Conservation (phyloP, 768 basidiomycete genomes). For the Boletus sensibilis region DNA sequence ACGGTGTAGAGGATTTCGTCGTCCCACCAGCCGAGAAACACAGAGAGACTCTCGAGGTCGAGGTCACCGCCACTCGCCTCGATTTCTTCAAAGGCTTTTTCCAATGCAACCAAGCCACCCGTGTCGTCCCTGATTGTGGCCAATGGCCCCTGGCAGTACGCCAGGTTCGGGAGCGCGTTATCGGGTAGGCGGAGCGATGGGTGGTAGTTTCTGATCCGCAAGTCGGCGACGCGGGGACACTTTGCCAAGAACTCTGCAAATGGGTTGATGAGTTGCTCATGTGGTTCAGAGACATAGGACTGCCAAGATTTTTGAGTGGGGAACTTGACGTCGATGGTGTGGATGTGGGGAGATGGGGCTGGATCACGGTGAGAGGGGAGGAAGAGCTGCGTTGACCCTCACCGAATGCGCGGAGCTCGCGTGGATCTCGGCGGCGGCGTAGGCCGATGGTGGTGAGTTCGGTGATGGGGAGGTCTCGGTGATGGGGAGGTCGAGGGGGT, state of each 20-base stretch:
- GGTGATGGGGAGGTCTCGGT: conserved; percentile 42
- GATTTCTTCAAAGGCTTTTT: conserved; percentile 28
- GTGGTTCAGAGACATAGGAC: conserved; percentile 26
- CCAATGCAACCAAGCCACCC: conserved; percentile 21
- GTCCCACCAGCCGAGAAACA: conserved; percentile 45
- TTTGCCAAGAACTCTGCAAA: conserved; percentile 25
- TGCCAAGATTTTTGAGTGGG: conserved; percentile 33
- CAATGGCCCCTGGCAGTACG: conserved; percentile 25
- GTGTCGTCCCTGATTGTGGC: conserved; percentile 27
- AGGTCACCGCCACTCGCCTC: conserved; percentile 18
- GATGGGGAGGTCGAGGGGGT: too few species aligned
- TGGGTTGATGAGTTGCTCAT: conserved; percentile 28
- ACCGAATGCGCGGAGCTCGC: conserved; percentile 34
- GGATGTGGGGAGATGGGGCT: conserved; percentile 23
- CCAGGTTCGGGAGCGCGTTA: conserved; percentile 19
- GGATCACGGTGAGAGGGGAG: conserved; percentile 11
- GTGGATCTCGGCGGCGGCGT: conserved; percentile 28
- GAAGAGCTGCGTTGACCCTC: conserved; percentile 29
- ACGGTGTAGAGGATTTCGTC: conserved; percentile 45
- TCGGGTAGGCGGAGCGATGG: conserved; percentile 26
- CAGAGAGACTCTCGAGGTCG: conserved; percentile 31
- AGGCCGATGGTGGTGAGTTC: conserved; percentile 42
- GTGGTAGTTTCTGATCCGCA: conserved; percentile 29
- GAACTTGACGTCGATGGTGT: conserved; percentile 32
- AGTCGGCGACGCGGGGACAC: conserved; percentile 22